Percentiles rank a stretch among this genome's conserved stretches.
Conservation (phyloP, 225 moss, liverwort and hornwort genomes). For the Pseudisothecium myosuroides region DNA sequence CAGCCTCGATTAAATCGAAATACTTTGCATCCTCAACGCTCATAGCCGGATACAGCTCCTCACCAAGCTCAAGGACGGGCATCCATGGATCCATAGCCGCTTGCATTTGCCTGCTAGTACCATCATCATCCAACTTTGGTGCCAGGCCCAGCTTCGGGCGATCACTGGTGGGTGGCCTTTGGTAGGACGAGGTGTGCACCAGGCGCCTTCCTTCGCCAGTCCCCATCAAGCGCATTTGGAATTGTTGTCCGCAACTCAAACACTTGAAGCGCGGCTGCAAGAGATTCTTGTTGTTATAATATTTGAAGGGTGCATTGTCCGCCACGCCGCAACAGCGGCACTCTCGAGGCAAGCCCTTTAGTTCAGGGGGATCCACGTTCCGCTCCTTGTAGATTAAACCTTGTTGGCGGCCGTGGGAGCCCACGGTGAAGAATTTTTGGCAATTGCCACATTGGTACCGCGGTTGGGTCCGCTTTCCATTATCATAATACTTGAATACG, state of each 20-base stretch:
- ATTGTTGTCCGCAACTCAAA: background rate
- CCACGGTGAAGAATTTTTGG: background rate
- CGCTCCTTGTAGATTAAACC: background rate
- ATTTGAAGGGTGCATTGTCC: background rate
- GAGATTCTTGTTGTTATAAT: background rate
- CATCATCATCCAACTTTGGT: background rate
- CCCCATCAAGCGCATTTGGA: background rate
- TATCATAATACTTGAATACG: background rate
- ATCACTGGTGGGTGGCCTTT: background rate
- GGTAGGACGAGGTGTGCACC: background rate
- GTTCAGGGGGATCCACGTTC: background rate
- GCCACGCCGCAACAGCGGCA: background rate
- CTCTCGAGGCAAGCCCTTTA: background rate
- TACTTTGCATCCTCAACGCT: background rate
- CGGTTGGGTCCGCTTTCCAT: background rate
- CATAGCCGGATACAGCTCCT: background rate
- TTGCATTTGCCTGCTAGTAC: background rate
- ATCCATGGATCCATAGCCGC: background rate
- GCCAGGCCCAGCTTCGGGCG: background rate
- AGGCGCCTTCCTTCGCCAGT: background rate
- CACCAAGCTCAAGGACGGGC: no score
- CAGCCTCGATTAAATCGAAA: background rate
- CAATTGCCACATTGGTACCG: background rate
- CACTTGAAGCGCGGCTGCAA: background rate
- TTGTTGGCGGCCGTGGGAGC: fast-evolving